Base-by-base conservation (phyloP, 768 basidiomycete genomes). In the Tricholomella constricta region DNA sequence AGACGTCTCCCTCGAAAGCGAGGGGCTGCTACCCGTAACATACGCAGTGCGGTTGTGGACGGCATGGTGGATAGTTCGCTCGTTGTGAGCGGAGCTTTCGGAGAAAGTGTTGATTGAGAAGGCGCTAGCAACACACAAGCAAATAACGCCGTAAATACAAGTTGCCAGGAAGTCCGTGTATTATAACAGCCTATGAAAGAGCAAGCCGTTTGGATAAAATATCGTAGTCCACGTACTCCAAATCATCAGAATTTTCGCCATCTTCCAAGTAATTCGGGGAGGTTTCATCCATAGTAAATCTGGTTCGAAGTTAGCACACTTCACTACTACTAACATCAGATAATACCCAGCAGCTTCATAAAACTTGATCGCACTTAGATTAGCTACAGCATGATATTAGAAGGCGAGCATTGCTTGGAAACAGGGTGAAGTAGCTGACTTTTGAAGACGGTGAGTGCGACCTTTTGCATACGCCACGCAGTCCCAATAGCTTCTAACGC, bases 401-500 rank as follows among this genome's bases (percentile, higher is more conserved):
- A 40, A 29, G 58, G 50, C 46, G 12, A 55, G 53, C 10, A 32
- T 40, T 10, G 27, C 20, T 14, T 36, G 11, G 23, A 22, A 15
- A n/a, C 14, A n/a, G 7, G 19, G 14, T 41, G 14, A 42, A 47
- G 7, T 52, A 10, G 31, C 69, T n/a, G 29, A 90, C 91, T 75
- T 78, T 83, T 85, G 58, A 93, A 78, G 1, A 84, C 88, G 0
- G 91, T 94, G 14, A 94, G 77, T 76, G 86, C 80, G 23, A 89
- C 67, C 63, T 86, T 91, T 34, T 81, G 69, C 85, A 93, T 88
- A 2, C 63, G 54, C 71, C 77, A 88, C 35, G 60, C 64, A 12
- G 60, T 61, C 6, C 80, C 84, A 14, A 92, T 78, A 7, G 68
- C 68, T 19, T 69, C 68, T 17, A 93, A 67, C 19, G 69, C 66